Evolutionary conservation across 352 stramenopile species (phyloP).

Genomic region (Elongisporangium senticosum): DNA sequence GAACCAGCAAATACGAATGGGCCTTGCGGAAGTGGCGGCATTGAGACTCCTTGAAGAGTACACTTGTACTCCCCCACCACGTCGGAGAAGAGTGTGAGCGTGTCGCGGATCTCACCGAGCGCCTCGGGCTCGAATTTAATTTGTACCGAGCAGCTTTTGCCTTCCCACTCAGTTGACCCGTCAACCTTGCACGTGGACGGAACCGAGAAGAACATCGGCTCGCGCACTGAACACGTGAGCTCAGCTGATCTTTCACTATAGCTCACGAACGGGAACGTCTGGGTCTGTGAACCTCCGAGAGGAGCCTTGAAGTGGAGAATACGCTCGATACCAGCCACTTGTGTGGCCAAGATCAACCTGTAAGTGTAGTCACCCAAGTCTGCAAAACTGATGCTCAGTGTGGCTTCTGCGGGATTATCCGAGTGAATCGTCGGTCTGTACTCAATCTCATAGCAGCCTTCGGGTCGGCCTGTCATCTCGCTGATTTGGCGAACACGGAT

Average conservation of each 20-base stretch:
- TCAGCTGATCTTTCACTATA: slow-evolving; percentile 37
- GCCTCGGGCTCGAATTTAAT: slow-evolving; percentile 88
- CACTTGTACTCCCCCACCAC: slow-evolving; percentile 81
- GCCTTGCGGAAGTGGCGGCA: slow-evolving; percentile 74
- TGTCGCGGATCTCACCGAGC: slow-evolving; percentile 82
- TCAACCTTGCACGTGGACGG: slow-evolving; percentile 44
- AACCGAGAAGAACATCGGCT: slow-evolving; percentile 70
- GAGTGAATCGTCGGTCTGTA: slow-evolving; percentile 78
- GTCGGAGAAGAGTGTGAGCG: slow-evolving; percentile 55
- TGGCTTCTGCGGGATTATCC: slow-evolving; percentile 31
- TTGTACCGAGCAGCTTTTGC: slow-evolving; percentile 43
- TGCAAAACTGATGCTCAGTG: slow-evolving; percentile 70
- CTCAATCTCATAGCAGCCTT: slow-evolving; percentile 88
- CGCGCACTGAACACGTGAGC: slow-evolving; percentile 47
- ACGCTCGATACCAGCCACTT: slow-evolving; percentile 50
- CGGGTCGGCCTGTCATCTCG: slow-evolving; percentile 57
- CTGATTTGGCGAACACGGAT: slow-evolving; percentile 68
- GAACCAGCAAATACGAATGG: slow-evolving; percentile 65
- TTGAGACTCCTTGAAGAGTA: slow-evolving; percentile 67
- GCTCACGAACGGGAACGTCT: slow-evolving; percentile 76
- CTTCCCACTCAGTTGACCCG: slow-evolving; percentile 64
- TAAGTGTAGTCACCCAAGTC: slow-evolving; percentile 89
- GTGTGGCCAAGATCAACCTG: slow-evolving; percentile 72
- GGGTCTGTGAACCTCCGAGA: slow-evolving; percentile 67
- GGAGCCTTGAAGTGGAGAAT: slow-evolving; percentile 81